Evolutionary conservation across 2,329 filamentous ascomycete genomes (phyloP).

Genomic region (Clarireedia homoeocarpa): DNA sequence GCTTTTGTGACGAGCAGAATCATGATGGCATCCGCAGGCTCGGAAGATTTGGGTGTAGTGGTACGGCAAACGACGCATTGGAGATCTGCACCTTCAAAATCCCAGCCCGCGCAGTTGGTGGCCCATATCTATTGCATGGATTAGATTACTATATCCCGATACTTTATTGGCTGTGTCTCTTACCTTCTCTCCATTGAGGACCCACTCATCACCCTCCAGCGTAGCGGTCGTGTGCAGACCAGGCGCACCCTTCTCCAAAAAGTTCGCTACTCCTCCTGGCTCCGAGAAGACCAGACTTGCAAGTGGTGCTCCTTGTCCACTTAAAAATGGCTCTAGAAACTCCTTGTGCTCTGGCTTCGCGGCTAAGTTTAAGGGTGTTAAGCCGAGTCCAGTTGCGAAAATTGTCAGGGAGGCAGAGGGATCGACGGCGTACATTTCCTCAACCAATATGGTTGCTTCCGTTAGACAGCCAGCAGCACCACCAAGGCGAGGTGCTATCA

Average conservation of each 20-base stretch:
- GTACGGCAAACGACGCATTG: conserved; percentile 43
- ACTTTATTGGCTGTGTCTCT: not conserved
- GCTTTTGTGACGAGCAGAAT: conserved; percentile 42
- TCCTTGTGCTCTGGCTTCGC: conserved; percentile 33
- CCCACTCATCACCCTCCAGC: conserved; percentile 41
- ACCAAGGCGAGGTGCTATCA: conserved; percentile 38
- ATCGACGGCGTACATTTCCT: conserved; percentile 46
- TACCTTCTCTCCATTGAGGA: conserved; percentile 47
- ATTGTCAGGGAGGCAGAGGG: conserved; percentile 41
- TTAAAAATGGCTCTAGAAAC: conserved; percentile 42
- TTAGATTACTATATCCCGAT: not conserved
- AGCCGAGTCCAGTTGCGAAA: conserved; percentile 43
- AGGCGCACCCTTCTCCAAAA: conserved; percentile 39
- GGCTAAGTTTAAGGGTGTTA: conserved; percentile 42
- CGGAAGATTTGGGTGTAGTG: conserved; percentile 14
- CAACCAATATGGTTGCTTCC: conserved; percentile 42
- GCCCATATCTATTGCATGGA: conserved; percentile 39
- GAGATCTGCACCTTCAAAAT: conserved; percentile 42
- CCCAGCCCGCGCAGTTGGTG: conserved; percentile 47
- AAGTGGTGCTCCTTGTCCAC: conserved; percentile 36
- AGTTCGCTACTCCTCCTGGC: conserved; percentile 43
- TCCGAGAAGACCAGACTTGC: conserved; percentile 46
- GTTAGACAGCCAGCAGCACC: conserved; percentile 37
- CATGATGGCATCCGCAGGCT: conserved; percentile 35
- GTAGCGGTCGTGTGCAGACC: conserved; percentile 43